Evolutionary conservation across 139 green algal genomes (phyloP).

Genomic region (Chlorella sorokiniana): DNA sequence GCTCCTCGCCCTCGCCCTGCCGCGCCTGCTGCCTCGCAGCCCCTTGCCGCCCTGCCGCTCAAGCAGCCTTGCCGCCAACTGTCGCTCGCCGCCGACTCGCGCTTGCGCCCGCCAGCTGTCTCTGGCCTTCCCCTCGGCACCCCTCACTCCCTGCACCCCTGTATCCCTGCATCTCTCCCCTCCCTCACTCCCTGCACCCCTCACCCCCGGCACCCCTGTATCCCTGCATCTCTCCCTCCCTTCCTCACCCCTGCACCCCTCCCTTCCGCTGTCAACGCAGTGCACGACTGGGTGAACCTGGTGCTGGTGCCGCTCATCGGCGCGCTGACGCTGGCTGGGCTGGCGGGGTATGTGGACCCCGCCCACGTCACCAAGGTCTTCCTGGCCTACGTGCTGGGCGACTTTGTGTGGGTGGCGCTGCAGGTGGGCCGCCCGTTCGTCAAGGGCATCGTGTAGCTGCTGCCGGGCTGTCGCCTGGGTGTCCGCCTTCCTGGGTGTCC

Average conservation of each 20-base stretch:
- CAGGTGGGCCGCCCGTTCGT: background rate
- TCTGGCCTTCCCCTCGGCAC: no score
- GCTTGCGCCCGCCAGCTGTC: no score
- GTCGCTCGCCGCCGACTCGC: no score
- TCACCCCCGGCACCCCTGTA: no score
- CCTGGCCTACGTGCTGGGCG: conserved; percentile 43
- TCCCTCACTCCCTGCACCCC: no score
- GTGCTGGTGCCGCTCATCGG: conserved; percentile 38
- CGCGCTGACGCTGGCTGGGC: conserved; percentile 19
- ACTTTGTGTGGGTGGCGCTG: conserved; percentile 49
- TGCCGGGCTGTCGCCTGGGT: background rate
- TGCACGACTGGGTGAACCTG: conserved; percentile 50
- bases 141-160: no score
- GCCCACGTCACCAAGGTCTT: conserved; percentile 37
- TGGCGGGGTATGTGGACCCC: conserved; percentile 34
- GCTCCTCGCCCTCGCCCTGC: background rate
- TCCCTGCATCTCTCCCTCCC: background rate
- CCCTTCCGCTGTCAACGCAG: background rate
- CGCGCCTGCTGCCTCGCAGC: background rate
- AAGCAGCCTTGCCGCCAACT: no score
- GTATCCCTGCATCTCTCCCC: no score
- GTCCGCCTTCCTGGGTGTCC: no score
- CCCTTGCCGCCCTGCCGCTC: background rate
- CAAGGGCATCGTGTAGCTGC: background rate
- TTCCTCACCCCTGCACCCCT: background rate